phyloP scores from a whole-genome alignment of 306 rosid genomes.

The Citrullus amarus region DNA sequence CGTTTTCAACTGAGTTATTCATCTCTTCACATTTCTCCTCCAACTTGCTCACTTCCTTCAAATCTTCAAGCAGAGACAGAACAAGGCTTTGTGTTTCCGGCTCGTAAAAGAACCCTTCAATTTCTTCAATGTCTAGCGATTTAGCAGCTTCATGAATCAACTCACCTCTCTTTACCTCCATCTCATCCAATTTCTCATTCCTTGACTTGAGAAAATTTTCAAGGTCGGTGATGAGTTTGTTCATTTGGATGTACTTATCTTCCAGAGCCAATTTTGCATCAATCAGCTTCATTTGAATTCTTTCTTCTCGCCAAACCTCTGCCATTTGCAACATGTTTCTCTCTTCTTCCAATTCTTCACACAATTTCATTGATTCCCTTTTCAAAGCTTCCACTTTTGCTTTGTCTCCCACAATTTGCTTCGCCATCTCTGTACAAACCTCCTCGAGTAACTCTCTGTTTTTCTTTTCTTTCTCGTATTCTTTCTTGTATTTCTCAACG shows the following conservation, averaged over 20 bases:
- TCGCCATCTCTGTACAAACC: conserved; percentile 29
- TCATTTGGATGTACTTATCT: conserved; percentile 37
- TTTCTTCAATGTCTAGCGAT: conserved; percentile 19
- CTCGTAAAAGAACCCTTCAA: conserved; percentile 19
- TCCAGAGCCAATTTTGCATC: conserved; percentile 55
- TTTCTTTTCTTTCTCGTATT: conserved; percentile 35
- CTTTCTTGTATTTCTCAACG: conserved; percentile 17
- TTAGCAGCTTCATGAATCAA: conserved; percentile 26
- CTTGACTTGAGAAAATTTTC: conserved; percentile 29
- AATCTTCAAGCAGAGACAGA: conserved; percentile 20
- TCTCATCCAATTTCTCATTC: conserved; percentile 19
- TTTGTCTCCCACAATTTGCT: conserved; percentile 35
- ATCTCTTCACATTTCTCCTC: conserved; percentile 15
- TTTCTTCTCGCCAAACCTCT: conserved; percentile 63
- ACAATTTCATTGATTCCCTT: conserved; percentile 20
- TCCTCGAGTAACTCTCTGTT: conserved; percentile 30
- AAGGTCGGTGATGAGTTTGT: conserved; percentile 25
- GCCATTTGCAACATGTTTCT: conserved; percentile 48
- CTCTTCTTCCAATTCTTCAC: conserved; percentile 49
- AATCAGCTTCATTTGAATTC: conserved; percentile 48
- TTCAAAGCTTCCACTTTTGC: conserved; percentile 20
- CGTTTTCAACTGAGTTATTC: background rate
- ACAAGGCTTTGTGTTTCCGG: conserved; percentile 19
- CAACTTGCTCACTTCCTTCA: conserved; percentile 6
- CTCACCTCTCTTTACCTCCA: conserved; percentile 26